Evolutionary conservation across 2,329 filamentous ascomycete genomes (phyloP), one percentile per base, ranked within the genome.

Genomic region (Mycogone perniciosa): DNA sequence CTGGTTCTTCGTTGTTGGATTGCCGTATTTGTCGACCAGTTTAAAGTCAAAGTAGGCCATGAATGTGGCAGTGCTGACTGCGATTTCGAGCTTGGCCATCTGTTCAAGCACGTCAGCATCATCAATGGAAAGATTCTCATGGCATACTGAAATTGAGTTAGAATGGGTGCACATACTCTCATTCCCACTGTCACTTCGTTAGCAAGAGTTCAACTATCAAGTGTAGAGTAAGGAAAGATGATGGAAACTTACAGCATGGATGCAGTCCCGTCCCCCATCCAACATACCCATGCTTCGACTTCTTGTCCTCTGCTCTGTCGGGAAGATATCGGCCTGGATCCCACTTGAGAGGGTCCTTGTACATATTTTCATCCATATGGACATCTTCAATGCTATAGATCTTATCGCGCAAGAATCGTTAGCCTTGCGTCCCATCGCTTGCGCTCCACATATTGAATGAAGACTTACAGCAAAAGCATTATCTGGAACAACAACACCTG

Each of bases 41-140:
- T 65, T 57, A 50, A 72, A 74, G 50, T 78, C 71, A 49, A 79
- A 80, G 39, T 67, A 68, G 3, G 76, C 71, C 11, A 76, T 49
- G 50, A 79, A 77, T 43, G 73, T 70, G 1, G 74, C 75, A 0
- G 68, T 70, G 31, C 78, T 74, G 52, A 80, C 62, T 46, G 69
- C 73, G 50, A 73, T 71, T 59, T 80, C 76, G 1, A 81, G 62
- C 55, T 79, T 79, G 1, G 77, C 77, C 59, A 80, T 78, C 59
- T 68, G 53, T 9, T 6, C 10, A 10, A 20, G 20, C 7, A 5
- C 43, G 59, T 47, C 29, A 59, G 60, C 44, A 55, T 42, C 20
- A 59, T 35, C 3, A 54, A 54, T 7, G 52, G 8, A 13, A 6
- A 11, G 29, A 56, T 54, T 20, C 57, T 54, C 44, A 44, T 41